These are phyloP conservation scores for Sechiopsis laciniata DNA, from an alignment of 306 rosid species.

Conservation along the genomic window DNA sequence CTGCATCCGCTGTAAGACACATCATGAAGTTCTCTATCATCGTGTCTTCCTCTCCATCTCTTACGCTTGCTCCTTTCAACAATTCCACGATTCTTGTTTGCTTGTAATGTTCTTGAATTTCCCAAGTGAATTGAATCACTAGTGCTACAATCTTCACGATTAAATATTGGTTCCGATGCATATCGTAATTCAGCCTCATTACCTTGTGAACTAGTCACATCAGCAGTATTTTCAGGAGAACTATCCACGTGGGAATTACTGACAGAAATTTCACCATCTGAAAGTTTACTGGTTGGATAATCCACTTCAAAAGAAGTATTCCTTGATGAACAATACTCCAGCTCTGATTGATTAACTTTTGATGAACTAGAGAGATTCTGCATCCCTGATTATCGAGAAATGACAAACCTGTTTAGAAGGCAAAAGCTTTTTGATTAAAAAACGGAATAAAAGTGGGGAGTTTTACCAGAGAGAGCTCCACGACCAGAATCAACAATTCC, in stretches of 20 bases:
- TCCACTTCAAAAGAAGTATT: conserved; percentile 60
- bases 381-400: conserved; percentile 42
- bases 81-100: conserved; percentile 46
- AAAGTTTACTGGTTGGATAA: conserved; percentile 54
- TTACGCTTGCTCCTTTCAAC: conserved; percentile 87
- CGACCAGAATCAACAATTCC: conserved; percentile 80
- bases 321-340: conserved; percentile 49
- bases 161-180: conserved; percentile 48
- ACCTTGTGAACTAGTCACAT: conserved; percentile 56
- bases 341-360: conserved; percentile 49
- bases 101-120: conserved; percentile 47
- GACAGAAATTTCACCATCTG: conserved; percentile 76
- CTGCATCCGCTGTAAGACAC: conserved; percentile 42
- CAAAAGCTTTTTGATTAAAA: neutral
- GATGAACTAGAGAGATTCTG: conserved; percentile 40
- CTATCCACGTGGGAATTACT: conserved; percentile 45
- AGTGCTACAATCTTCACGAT: conserved; percentile 88
- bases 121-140: conserved; percentile 66
- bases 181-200: conserved; percentile 62
- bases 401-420: conserved; percentile 19
- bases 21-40: conserved; percentile 43
- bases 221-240: conserved; percentile 78
- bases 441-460: neutral
- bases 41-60: conserved; percentile 91
- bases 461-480: conserved; percentile 34